Percentiles rank a stretch among this genome's conserved stretches.
phyloP scores from a whole-genome alignment of 768 basidiomycete genomes.

The Termitomyces sp. region DNA sequence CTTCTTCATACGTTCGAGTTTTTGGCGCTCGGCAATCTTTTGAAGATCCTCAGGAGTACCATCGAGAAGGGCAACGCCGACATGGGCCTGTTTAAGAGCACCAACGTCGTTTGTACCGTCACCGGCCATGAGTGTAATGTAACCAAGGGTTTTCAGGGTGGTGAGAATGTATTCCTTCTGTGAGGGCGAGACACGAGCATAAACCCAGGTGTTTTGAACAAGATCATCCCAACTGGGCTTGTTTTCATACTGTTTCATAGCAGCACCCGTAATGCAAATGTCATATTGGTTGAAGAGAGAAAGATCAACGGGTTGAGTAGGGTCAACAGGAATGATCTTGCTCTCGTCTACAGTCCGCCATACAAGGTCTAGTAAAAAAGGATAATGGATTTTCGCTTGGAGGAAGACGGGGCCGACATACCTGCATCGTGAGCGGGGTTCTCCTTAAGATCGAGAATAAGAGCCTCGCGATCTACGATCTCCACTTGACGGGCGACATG shows the following conservation, averaged over 20 bases:
- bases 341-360: slow-evolving; percentile 95
- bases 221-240: slow-evolving; percentile 71
- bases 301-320: slow-evolving; percentile 69
- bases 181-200: slow-evolving; percentile 91
- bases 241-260: slow-evolving; percentile 82
- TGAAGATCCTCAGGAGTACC: slow-evolving; percentile 10
- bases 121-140: slow-evolving; percentile 94
- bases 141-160: slow-evolving; percentile 83
- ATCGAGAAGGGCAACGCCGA: slow-evolving; percentile 68
- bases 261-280: slow-evolving; percentile 93
- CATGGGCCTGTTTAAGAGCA: slow-evolving; percentile 95
- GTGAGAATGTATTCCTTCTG: slow-evolving; percentile 97
- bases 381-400: not conserved
- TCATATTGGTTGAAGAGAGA: slow-evolving; percentile 84
- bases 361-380: slow-evolving; percentile 55
- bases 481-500: slow-evolving; percentile 97
- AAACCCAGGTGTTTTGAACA: slow-evolving; percentile 96
- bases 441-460: slow-evolving; percentile 89
- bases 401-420: slow-evolving; percentile 25
- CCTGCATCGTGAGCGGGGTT: slow-evolving; percentile 66
- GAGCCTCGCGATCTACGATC: slow-evolving; percentile 91
- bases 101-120: slow-evolving; percentile 99
- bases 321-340: slow-evolving; percentile 83
- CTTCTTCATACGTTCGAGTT: slow-evolving; percentile 73
- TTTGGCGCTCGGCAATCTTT: slow-evolving; percentile 7